Conservation (phyloP, 352 stramenopile genomes). For the Globisporangium solare region DNA sequence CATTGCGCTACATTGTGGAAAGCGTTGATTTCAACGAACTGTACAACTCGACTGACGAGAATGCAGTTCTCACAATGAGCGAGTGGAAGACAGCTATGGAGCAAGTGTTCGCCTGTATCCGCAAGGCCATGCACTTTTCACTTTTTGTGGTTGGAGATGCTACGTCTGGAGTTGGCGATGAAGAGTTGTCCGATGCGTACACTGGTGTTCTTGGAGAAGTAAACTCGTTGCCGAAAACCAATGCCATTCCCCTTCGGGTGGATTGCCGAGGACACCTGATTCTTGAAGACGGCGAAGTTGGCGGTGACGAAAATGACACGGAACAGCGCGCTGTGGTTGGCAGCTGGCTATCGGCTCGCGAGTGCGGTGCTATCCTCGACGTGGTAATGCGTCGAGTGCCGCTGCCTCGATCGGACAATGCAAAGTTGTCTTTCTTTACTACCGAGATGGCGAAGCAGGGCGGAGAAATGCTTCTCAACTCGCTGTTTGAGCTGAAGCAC, state of each 20-base stretch:
- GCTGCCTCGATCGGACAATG: slow-evolving; percentile 23
- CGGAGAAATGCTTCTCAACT: slow-evolving; percentile 74
- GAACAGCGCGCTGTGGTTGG: slow-evolving; percentile 79
- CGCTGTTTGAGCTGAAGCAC: slow-evolving; percentile 87
- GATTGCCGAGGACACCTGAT: slow-evolving; percentile 81
- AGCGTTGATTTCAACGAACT: slow-evolving; percentile 40
- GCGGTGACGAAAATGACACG: slow-evolving; percentile 40
- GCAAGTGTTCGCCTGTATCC: slow-evolving; percentile 47
- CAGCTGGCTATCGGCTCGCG: slow-evolving; percentile 82
- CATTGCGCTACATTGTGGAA: slow-evolving; percentile 74
- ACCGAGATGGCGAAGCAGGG: slow-evolving; percentile 45
- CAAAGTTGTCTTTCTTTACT: slow-evolving; percentile 31
- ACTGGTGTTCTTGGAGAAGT: slow-evolving; percentile 61
- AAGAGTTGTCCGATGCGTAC: slow-evolving; percentile 59
- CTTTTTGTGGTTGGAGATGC: slow-evolving; percentile 72
- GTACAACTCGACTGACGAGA: neutral
- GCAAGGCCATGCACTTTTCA: slow-evolving; percentile 57
- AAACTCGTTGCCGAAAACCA: slow-evolving; percentile 42
- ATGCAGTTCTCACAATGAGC: slow-evolving; percentile 8
- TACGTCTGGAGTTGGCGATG: slow-evolving; percentile 55
- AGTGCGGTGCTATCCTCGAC: slow-evolving; percentile 76
- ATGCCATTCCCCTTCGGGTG: slow-evolving; percentile 53
- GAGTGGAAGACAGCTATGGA: slow-evolving; percentile 47
- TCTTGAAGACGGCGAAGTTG: slow-evolving; percentile 38
- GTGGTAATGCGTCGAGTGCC: slow-evolving; percentile 65